Evolutionary conservation across 2,329 filamentous ascomycete species (phyloP).

Genomic region (Colletotrichum sansevieriae): DNA sequence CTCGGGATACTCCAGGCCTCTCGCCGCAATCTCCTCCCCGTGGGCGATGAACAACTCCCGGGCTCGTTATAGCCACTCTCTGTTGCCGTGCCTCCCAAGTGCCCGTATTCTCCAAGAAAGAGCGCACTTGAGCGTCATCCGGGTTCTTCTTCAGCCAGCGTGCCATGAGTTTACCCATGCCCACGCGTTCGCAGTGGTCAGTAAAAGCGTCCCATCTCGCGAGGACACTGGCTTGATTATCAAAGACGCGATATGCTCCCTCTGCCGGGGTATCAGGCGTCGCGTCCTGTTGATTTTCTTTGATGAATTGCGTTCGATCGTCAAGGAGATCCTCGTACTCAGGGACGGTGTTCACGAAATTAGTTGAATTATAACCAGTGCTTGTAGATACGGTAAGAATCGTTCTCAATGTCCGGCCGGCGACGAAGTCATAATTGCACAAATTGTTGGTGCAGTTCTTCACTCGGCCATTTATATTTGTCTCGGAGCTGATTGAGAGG

Average conservation of each 20-base stretch:
- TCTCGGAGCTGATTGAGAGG: not conserved
- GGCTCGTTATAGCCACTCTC: not conserved
- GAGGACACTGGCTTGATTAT: no score
- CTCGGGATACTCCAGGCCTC: slow-evolving; percentile 10
- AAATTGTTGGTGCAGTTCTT: not conserved
- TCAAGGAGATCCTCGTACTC: not conserved
- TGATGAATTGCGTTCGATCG: no score
- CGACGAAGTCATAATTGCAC: not conserved
- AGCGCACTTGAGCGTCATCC: no score
- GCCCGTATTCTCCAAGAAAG: not conserved
- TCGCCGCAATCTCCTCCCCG: not conserved
- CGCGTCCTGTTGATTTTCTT: no score
- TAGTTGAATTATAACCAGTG: not conserved
- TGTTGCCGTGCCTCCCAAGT: slow-evolving; percentile 8
- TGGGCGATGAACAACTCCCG: slow-evolving; percentile 10
- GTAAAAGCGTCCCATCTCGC: no score
- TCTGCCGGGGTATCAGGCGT: no score
- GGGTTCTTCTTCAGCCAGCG: no score
- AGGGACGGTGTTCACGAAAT: slow-evolving; percentile 27
- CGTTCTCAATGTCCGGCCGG: not conserved
- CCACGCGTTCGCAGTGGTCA: no score
- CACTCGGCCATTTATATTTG: slow-evolving; percentile 12
- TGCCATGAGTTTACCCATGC: no score
- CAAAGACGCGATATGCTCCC: no score
- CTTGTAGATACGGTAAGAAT: not conserved